Conservation (phyloP, 345 rosid species). For the Microthlaspi erraticum region DNA sequence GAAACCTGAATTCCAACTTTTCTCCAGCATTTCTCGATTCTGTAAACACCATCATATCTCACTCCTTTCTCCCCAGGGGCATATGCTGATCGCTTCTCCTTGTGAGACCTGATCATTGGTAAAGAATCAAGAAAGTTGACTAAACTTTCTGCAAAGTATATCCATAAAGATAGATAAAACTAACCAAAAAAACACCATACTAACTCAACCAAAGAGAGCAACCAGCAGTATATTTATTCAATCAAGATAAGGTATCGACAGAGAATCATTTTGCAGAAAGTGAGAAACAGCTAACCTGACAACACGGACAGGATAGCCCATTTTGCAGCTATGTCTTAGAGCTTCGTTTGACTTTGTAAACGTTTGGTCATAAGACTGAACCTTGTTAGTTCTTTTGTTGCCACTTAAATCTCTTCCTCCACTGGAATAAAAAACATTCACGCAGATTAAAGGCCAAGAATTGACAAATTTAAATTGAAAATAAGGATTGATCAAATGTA, state of each 20-base stretch:
- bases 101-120: slow-evolving; percentile 59
- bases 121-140: neutral
- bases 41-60: slow-evolving; percentile 77
- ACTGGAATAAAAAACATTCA: slow-evolving; percentile 44
- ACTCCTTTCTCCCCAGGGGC: slow-evolving; percentile 68
- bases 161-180: neutral
- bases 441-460: neutral
- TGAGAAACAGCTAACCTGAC: slow-evolving; percentile 55
- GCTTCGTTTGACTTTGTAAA: slow-evolving; percentile 68
- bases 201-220: too few species aligned
- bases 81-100: slow-evolving; percentile 73
- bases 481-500: too few species aligned
- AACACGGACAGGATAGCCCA: slow-evolving; percentile 85
- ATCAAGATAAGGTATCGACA: too few species aligned
- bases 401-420: slow-evolving; percentile 88
- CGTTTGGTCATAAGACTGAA: slow-evolving; percentile 69
- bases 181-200: too few species aligned
- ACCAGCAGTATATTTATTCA: too few species aligned
- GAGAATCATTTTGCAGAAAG: neutral
- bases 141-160: neutral
- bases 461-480: too few species aligned
- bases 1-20: slow-evolving; percentile 70
- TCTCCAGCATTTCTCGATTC: slow-evolving; percentile 82
- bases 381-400: slow-evolving; percentile 72
- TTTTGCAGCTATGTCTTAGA: slow-evolving; percentile 65